These are phyloP conservation scores for Fusarium irregulare DNA, from an alignment of 2,329 filamentous ascomycete genomes.

Conservation along the genomic window DNA sequence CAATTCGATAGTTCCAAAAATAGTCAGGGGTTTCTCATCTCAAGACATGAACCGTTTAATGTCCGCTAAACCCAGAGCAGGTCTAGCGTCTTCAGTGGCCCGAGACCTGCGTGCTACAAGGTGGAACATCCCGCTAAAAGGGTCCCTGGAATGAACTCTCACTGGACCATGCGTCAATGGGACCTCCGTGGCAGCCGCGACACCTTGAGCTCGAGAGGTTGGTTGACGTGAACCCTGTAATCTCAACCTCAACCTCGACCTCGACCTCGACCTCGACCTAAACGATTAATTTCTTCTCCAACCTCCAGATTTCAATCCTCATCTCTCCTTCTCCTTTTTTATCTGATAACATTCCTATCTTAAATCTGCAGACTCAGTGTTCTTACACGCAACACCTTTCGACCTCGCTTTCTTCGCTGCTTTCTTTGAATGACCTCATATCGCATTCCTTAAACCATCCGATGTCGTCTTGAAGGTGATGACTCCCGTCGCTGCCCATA, in stretches of 20 bases:
- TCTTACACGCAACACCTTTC: neutral
- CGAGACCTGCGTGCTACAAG: slow-evolving; percentile 23
- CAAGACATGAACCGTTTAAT: slow-evolving; percentile 16
- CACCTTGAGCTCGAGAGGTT: slow-evolving; percentile 5
- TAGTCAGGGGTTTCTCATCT: slow-evolving; percentile 34
- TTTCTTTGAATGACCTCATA: slow-evolving; percentile 31
- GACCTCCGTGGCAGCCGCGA: slow-evolving; percentile 33
- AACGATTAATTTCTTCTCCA: slow-evolving; percentile 1
- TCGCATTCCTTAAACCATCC: slow-evolving; percentile 19
- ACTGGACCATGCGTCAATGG: neutral
- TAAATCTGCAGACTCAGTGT: neutral
- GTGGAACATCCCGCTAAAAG: slow-evolving; percentile 28
- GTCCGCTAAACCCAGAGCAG: slow-evolving; percentile 19
- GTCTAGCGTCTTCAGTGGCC: slow-evolving; percentile 26
- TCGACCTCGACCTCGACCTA: slow-evolving; percentile 11
- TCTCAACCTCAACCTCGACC: slow-evolving; percentile 1
- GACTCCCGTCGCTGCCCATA: slow-evolving; percentile 50
- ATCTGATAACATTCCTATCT: neutral
- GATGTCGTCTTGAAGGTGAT: slow-evolving; percentile 47
- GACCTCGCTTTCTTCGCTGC: neutral
- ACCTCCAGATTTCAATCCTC: slow-evolving; percentile 2
- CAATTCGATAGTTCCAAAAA: slow-evolving; percentile 18
- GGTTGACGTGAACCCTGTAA: slow-evolving; percentile 18
- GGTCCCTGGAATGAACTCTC: slow-evolving; percentile 27
- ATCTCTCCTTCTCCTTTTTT: slow-evolving; percentile 2